Percentiles rank a stretch among this genome's conserved stretches.
Conservation (phyloP, 2,329 filamentous ascomycete species). For the Biscogniauxia mediterranea region DNA sequence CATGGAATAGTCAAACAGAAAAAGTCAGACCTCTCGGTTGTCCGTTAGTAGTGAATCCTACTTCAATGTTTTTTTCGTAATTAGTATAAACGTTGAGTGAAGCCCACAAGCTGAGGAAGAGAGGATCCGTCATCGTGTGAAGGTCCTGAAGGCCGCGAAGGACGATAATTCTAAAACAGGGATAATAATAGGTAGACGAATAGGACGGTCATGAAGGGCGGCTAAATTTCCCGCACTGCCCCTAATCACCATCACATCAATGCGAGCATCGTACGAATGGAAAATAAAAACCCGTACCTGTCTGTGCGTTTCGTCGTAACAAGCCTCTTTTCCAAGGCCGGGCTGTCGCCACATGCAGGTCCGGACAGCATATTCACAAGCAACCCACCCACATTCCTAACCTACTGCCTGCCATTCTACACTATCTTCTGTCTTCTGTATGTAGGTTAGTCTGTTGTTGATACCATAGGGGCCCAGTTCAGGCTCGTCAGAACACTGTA, state of each 20-base stretch:
- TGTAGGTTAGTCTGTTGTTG: too few relatives aligned
- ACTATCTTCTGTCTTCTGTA: too few relatives aligned
- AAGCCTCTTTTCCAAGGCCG: neutral
- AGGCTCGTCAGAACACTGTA: too few relatives aligned
- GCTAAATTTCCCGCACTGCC: neutral
- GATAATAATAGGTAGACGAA: neutral
- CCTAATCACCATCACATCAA: neutral
- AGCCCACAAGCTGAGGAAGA: constrained; percentile 7
- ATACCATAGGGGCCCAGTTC: neutral
- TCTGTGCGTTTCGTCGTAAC: neutral
- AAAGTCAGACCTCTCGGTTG: neutral
- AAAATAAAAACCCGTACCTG: neutral
- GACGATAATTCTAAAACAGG: too few relatives aligned
- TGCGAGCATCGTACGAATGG: neutral
- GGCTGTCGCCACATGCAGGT: neutral
- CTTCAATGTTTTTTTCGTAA: too few relatives aligned
- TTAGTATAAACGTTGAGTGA: too few relatives aligned
- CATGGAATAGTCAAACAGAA: neutral
- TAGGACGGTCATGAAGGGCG: neutral
- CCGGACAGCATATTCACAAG: neutral
- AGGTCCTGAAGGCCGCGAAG: too few relatives aligned
- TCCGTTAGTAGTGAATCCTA: neutral
- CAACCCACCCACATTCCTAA: too few relatives aligned
- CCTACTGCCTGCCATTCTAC: too few relatives aligned
- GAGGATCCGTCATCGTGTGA: neutral